phyloP scores from a whole-genome alignment of 805 yeast species.

The Ascoidea rubescens region DNA sequence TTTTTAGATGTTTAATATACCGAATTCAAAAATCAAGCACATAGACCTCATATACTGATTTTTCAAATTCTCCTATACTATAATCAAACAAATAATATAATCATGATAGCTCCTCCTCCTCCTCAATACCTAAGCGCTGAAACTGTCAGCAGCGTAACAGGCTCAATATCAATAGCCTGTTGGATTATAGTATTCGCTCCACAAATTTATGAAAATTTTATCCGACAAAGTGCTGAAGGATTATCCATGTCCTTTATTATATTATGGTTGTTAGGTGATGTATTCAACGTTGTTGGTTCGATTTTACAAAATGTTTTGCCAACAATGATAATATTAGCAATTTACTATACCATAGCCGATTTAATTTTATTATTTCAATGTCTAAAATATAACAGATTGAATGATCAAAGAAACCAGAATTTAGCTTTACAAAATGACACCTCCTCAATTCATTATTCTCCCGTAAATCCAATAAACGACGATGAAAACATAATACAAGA shows the following conservation, averaged over 20 bases:
- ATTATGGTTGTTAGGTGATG: slow-evolving; percentile 88
- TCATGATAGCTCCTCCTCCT: slow-evolving; percentile 41
- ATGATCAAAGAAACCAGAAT: slow-evolving; percentile 17
- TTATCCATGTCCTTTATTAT: slow-evolving; percentile 75
- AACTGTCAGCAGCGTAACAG: slow-evolving; percentile 56
- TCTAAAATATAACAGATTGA: slow-evolving; percentile 33
- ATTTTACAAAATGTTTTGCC: slow-evolving; percentile 81
- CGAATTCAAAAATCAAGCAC: no score
- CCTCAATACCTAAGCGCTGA: slow-evolving; percentile 54
- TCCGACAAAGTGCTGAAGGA: slow-evolving; percentile 80
- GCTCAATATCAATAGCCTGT: slow-evolving; percentile 87
- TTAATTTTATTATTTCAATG: slow-evolving; percentile 75
- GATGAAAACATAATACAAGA: slow-evolving; percentile 20
- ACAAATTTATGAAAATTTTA: slow-evolving; percentile 84
- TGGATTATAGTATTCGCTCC: slow-evolving; percentile 98
- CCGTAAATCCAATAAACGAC: slow-evolving; percentile 74
- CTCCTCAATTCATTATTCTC: slow-evolving; percentile 71
- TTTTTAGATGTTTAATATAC: no score
- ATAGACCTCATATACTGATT: no score
- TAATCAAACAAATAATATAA: neutral
- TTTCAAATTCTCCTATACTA: no score
- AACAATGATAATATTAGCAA: slow-evolving; percentile 86
- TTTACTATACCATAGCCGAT: slow-evolving; percentile 89
- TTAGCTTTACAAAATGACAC: slow-evolving; percentile 22
- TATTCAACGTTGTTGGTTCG: slow-evolving; percentile 87